These are phyloP conservation scores for Fusarium mundagurra DNA, from an alignment of 2,329 filamentous ascomycete genomes.

Conservation along the genomic window DNA sequence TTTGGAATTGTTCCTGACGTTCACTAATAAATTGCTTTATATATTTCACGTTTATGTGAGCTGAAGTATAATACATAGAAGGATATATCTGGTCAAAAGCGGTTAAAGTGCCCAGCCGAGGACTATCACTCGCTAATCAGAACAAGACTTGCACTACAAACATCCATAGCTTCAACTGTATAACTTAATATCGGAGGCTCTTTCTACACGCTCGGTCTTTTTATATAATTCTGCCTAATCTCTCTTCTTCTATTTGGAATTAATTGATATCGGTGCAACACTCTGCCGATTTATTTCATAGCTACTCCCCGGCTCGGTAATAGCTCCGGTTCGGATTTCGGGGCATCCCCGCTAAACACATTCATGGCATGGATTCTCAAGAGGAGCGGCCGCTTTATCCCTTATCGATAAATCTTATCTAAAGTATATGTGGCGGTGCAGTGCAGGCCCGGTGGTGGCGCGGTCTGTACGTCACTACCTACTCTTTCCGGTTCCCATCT, in stretches of 20 bases:
- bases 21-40: neutral
- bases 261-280: slow-evolving; percentile 10
- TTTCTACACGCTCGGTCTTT: neutral
- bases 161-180: neutral
- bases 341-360: slow-evolving; percentile 11
- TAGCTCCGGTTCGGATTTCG: slow-evolving; percentile 13
- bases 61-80: neutral
- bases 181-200: neutral
- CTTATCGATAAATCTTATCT: slow-evolving; percentile 8
- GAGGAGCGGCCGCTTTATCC: neutral
- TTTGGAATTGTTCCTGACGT: slow-evolving; percentile 16
- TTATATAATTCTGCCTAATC: slow-evolving; percentile 1
- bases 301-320: slow-evolving; percentile 31
- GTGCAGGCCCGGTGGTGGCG: slow-evolving; percentile 8
- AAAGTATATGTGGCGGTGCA: neutral
- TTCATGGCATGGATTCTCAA: slow-evolving; percentile 3
- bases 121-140: slow-evolving; percentile 8
- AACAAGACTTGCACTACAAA: neutral
- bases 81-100: slow-evolving; percentile 7
- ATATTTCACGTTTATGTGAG: neutral
- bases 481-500: neutral
- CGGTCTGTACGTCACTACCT: slow-evolving; percentile 16
- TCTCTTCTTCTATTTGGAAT: slow-evolving; percentile 10
- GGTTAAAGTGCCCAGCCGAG: neutral
- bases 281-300: slow-evolving; percentile 1